These are phyloP conservation scores for Ichthyophthirius multifiliis DNA, from an alignment of 169 alveolate genomes.

Conservation along the genomic window DNA sequence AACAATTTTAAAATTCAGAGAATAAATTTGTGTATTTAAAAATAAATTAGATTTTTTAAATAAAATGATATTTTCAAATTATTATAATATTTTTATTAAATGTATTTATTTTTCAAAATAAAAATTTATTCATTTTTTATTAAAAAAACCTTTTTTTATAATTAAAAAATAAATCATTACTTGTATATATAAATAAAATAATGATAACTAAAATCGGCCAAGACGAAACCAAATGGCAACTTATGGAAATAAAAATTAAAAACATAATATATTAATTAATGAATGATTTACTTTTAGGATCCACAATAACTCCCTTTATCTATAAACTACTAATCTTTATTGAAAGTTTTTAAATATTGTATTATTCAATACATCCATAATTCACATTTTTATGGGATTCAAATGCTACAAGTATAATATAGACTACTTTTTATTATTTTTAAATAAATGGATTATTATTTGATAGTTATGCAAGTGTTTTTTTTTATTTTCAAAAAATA, in stretches of 20 bases:
- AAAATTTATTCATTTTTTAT: too few relatives aligned
- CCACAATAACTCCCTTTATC: conserved; percentile 19
- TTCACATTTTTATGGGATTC: conserved; percentile 11
- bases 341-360: conserved; percentile 23
- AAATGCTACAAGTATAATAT: not conserved
- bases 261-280: conserved; percentile 11
- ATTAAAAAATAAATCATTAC: too few relatives aligned
- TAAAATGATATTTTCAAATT: too few relatives aligned
- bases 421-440: conserved; percentile 18
- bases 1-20: too few relatives aligned
- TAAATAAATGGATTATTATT: conserved; percentile 14
- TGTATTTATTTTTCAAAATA: too few relatives aligned
- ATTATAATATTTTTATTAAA: too few relatives aligned
- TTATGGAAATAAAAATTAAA: conserved; percentile 22
- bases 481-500: not conserved
- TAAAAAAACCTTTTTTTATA: too few relatives aligned
- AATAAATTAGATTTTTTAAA: too few relatives aligned
- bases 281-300: conserved; percentile 21
- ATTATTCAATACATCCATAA: conserved; percentile 19
- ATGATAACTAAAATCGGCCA: too few relatives aligned
- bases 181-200: too few relatives aligned
- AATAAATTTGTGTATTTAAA: too few relatives aligned
- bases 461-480: conserved; percentile 15
- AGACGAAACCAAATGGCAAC: conserved; percentile 37
- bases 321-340: conserved; percentile 22